Evolutionary conservation across 441 rosid species (phyloP), one percentile per base, ranked within the genome.

Genomic region (Pelargonium citronellum): DNA sequence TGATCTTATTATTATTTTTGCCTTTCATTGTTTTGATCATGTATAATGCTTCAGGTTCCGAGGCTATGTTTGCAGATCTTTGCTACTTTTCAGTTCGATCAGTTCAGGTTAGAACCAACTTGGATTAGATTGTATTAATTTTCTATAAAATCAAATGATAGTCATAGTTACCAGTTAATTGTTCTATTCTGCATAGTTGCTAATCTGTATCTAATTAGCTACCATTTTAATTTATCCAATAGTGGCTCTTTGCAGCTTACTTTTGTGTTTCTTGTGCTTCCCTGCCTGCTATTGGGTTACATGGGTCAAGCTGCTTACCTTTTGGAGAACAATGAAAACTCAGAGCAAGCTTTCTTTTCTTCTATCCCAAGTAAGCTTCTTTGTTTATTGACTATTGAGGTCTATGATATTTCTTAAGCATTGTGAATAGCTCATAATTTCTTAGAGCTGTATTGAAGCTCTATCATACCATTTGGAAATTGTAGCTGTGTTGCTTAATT

Each of bases 61-160:
- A 95, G 83, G 99, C 99, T 71, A 90, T 95, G 87, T 95, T 91
- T 83, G 99, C 99, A 71, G 97, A 95, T 85, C 97, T 95, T 83
- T 95, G 99, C 85, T 95, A 95, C 78, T 91, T 95, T 76, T 85
- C 97, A 43, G 99, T 91, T 70, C 88, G 89, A 78, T 95, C 99
- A 41, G 87, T 95, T 73, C 97, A 91, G 97, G 99, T 95, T 83
- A 81, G 75, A 69, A 69, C 67, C 75, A 19, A 67, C 15, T 64
- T 19, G 34, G 6, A 9, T 58, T 20, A 58, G 62, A 16, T 49
- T 20, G 16, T 60, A 27, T 34, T 24, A 15, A 17, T 71, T 39
- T 5, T 70, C 47, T 58, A 61, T 60, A 20, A 19, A 60, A 37
- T 60, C 13, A 9, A 11, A 20, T 8, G 64, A 16, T 66, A 24